Conservation (phyloP, 768 basidiomycete genomes). For the Trametes elegans region DNA sequence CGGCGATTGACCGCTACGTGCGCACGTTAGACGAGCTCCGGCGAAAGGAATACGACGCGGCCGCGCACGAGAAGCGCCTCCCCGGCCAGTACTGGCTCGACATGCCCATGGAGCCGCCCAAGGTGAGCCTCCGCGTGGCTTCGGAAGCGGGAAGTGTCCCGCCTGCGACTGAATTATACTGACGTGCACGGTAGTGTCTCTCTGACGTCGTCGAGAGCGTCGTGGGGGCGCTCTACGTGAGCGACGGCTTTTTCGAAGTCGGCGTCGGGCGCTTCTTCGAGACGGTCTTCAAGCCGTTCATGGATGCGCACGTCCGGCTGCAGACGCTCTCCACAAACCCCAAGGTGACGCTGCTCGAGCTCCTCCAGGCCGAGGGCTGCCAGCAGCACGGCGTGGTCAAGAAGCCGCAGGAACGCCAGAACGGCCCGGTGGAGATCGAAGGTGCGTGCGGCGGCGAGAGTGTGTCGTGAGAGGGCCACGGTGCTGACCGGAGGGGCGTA, state of each 20-base stretch:
- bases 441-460: conserved; percentile 37
- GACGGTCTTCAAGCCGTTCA: conserved; percentile 71
- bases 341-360: conserved; percentile 69
- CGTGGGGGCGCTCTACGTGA: conserved; percentile 76
- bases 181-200: conserved; percentile 49
- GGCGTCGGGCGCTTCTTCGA: conserved; percentile 68
- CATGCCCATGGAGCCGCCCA: conserved; percentile 58
- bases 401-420: conserved; percentile 33
- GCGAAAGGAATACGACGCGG: conserved; percentile 44
- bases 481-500: conserved; percentile 27
- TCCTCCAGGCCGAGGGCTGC: conserved; percentile 72
- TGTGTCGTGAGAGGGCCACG: neutral
- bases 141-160: neutral
- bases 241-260: conserved; percentile 61
- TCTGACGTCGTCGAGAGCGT: conserved; percentile 82
- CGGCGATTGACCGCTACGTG: conserved; percentile 53
- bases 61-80: conserved; percentile 45
- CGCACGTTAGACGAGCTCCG: conserved; percentile 45
- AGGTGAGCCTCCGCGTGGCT: conserved; percentile 42
- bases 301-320: conserved; percentile 69
- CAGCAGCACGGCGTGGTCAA: conserved; percentile 61
- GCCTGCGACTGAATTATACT: neutral
- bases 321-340: conserved; percentile 76
- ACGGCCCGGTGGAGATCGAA: conserved; percentile 40
- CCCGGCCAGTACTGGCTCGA: conserved; percentile 80